Base-by-base conservation (phyloP, 257 asterid species). In the Gentiana straminea region DNA sequence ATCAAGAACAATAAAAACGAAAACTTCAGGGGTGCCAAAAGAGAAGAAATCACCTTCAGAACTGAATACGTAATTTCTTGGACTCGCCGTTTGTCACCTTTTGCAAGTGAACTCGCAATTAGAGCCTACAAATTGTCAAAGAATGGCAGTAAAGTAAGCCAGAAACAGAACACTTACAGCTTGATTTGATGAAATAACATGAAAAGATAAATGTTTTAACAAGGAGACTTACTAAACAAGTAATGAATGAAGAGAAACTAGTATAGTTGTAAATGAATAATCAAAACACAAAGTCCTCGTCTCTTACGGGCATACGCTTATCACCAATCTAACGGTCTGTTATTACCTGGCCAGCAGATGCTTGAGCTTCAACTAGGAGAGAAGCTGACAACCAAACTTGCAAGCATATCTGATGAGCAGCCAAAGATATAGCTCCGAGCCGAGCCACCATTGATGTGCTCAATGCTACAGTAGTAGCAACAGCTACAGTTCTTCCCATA, bases 391-490 rank as follows among this genome's bases (percentile, higher is more conserved):
- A 57, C 78, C 81, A 76, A 1, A 76, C 81, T 67, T 72, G 81
- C 69, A 76, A 65, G 68, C 81, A 76, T 63, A 76, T 76, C 55
- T 76, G 81, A 59, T 76, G 81, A 32, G 81, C 78, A 11, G 81
- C 81, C 81, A 76, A 69, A 49, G 81, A 65, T 61, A 76, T 50
- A 33, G 81, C 66, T 58, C 81, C 81, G 15, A 57, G 66, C n/a
- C 73, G 78, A 68, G 81, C 81, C 3, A 77, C 81, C 78, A 72
- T 76, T 46, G 78, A 72, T 24, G 81, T 72, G 73, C 75, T 68
- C 61, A 76, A 73, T 32, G 78, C 72, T 48, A 76, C 70, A 44
- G 81, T 72, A 49, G 66, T 43, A 61, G 73, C 75, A 62, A 69
- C 78, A 55, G 81, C 73, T 32, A 76, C 68, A 37, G 81, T 76